phyloP scores from a whole-genome alignment of 768 basidiomycete species.

The Candolleomyces aberdarensis region DNA sequence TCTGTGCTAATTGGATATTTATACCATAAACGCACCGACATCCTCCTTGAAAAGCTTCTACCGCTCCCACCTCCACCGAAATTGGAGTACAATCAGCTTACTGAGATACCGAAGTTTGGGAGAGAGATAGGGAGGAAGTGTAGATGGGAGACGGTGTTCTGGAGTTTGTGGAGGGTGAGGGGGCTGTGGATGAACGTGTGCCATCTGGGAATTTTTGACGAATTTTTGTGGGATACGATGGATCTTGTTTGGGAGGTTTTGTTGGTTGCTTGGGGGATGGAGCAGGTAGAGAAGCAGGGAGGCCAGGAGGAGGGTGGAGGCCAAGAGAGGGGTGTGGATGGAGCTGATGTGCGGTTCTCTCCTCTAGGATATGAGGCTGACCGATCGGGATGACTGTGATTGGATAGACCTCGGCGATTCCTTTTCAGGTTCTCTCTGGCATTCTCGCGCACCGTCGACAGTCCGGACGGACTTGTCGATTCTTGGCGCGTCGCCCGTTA shows the following conservation, averaged over 20 bases:
- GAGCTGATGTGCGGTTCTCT: too few species aligned
- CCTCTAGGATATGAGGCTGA: too few species aligned
- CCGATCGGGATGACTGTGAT: too few species aligned
- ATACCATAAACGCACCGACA: constrained; percentile 56
- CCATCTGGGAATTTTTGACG: constrained; percentile 64
- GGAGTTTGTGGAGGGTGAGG: constrained; percentile 46
- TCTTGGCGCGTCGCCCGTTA: too few species aligned
- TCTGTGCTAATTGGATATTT: constrained; percentile 58
- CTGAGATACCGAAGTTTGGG: constrained; percentile 23
- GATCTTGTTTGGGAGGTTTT: constrained; percentile 68
- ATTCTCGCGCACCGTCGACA: too few species aligned
- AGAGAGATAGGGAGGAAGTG: constrained; percentile 36
- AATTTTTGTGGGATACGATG: constrained; percentile 60
- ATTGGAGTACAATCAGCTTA: constrained; percentile 24
- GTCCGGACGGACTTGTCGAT: too few species aligned
- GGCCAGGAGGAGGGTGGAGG: constrained; percentile 19
- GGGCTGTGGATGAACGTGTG: constrained; percentile 74
- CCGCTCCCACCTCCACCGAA: constrained; percentile 28
- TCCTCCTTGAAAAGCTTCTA: constrained; percentile 49
- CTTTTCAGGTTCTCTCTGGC: too few species aligned
- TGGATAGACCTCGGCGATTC: too few species aligned
- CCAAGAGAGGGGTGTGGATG: too few species aligned
- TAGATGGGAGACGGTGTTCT: constrained; percentile 44
- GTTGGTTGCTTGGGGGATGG: constrained; percentile 55
- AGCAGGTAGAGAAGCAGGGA: constrained; percentile 43